Conservation (phyloP, 305 asterid species). For the Coffea humblotiana region DNA sequence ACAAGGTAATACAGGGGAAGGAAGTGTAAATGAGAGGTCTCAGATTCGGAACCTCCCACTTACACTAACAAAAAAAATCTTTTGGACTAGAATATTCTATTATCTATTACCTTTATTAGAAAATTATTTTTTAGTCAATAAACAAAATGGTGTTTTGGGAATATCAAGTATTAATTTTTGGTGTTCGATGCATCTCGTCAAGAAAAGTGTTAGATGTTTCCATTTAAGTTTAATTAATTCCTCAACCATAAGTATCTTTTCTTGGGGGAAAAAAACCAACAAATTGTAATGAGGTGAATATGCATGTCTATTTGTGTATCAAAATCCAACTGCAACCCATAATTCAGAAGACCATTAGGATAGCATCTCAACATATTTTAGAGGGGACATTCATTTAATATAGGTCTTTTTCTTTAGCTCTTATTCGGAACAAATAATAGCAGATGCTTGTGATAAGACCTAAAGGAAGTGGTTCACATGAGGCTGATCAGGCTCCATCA, state of each 20-base stretch:
- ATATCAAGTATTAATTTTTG: background rate
- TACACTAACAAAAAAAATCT: no score
- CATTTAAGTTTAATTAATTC: no score
- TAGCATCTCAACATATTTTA: background rate
- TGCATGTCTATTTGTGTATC: background rate
- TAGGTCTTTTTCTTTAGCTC: background rate
- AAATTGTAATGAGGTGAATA: no score
- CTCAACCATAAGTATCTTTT: background rate
- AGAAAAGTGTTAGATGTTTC: no score
- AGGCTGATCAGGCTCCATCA: background rate
- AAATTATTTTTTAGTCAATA: no score
- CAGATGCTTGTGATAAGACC: conserved; percentile 6
- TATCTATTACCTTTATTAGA: no score
- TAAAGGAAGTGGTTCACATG: background rate
- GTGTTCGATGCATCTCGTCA: background rate
- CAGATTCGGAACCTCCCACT: no score
- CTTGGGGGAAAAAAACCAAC: no score
- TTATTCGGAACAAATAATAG: background rate
- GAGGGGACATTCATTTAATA: background rate
- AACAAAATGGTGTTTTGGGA: background rate
- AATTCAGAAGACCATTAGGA: background rate
- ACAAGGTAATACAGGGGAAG: no score
- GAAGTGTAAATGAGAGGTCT: no score
- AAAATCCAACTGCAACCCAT: background rate
- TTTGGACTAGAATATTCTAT: no score